Percentiles rank a stretch among this genome's conserved stretches.
phyloP scores from a whole-genome alignment of 2,329 filamentous ascomycete species.

The Fusarium continuum region DNA sequence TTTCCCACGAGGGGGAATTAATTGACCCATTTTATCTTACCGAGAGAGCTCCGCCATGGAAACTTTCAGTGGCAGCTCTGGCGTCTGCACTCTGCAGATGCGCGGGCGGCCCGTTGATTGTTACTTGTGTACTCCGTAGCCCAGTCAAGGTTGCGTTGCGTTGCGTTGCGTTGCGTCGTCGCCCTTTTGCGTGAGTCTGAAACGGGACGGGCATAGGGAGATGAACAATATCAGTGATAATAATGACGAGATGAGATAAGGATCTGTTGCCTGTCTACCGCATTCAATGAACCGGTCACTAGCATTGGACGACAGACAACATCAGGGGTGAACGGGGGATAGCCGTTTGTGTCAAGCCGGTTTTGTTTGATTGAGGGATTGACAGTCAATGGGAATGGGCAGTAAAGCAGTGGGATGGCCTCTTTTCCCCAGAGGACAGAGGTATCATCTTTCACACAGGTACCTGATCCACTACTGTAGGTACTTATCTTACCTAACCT shows the following conservation, averaged over 20 bases:
- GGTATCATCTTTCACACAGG: constrained; percentile 17
- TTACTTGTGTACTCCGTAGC: no score
- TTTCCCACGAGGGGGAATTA: constrained; percentile 29
- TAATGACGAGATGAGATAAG: constrained; percentile 41
- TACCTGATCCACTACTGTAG: no score
- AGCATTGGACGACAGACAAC: constrained; percentile 10
- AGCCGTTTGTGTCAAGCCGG: constrained; percentile 27
- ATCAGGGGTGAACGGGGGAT: constrained; percentile 32
- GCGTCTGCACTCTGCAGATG: constrained; percentile 28
- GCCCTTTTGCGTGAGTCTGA: constrained; percentile 28
- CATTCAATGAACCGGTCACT: constrained; percentile 7
- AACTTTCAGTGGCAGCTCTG: constrained; percentile 34
- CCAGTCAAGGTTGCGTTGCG: constrained; percentile 9
- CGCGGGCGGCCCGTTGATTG: constrained; percentile 9
- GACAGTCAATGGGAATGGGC: neutral
- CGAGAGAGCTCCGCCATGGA: constrained; percentile 39
- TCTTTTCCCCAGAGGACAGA: constrained; percentile 3
- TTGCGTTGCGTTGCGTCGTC: constrained; percentile 16
- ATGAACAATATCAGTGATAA: constrained; percentile 22
- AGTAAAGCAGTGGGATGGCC: neutral
- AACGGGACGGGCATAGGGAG: constrained; percentile 7
- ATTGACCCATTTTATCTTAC: constrained; percentile 41
- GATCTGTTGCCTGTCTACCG: constrained; percentile 8
- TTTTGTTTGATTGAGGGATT: constrained; percentile 34
- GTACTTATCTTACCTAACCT: no score